Evolutionary conservation across 495 filamentous ascomycete species (phyloP).

Genomic region (Bombardia bombarda): DNA sequence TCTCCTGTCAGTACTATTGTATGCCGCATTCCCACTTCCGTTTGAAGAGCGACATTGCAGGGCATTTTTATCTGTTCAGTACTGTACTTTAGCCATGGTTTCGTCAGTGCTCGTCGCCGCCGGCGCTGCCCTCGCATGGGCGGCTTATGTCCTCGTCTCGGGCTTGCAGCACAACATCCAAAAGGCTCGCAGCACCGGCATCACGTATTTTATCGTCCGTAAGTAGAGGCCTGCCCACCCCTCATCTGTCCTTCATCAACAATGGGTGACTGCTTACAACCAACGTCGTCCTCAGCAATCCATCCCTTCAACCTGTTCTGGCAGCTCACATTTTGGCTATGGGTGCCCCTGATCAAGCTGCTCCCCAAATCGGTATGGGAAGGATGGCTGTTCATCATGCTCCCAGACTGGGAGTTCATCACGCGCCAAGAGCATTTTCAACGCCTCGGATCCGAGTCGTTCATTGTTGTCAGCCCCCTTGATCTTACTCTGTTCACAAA

Average conservation of each 20-base stretch:
- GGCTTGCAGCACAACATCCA: conserved; percentile 32
- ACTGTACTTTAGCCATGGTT: conserved; percentile 8
- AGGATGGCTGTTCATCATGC: conserved; percentile 33
- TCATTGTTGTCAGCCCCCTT: conserved; percentile 47
- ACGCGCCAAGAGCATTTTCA: conserved; percentile 29
- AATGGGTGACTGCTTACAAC: too few species aligned
- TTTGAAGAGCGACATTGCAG: not conserved
- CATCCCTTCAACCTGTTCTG: conserved; percentile 38
- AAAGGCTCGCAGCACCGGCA: conserved; percentile 34
- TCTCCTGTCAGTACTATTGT: too few species aligned
- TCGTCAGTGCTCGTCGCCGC: conserved; percentile 12
- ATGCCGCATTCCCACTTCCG: too few species aligned
- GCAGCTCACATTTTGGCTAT: conserved; percentile 39
- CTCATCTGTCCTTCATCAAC: too few species aligned
- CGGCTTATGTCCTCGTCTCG: conserved; percentile 14
- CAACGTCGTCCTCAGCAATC: conserved; percentile 20
- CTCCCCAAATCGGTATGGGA: conserved; percentile 40
- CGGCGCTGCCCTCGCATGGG: conserved; percentile 4
- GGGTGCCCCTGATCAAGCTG: conserved; percentile 38
- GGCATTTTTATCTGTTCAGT: not conserved
- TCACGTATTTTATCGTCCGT: conserved; percentile 40
- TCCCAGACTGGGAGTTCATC: conserved; percentile 28
- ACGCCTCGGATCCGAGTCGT: conserved; percentile 29
- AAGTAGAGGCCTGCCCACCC: too few species aligned
- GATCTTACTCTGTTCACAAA: conserved; percentile 40